Percentiles rank a stretch among this genome's conserved stretches.
phyloP scores from a whole-genome alignment of 2,329 filamentous ascomycete species.

The Coniella vitis region DNA sequence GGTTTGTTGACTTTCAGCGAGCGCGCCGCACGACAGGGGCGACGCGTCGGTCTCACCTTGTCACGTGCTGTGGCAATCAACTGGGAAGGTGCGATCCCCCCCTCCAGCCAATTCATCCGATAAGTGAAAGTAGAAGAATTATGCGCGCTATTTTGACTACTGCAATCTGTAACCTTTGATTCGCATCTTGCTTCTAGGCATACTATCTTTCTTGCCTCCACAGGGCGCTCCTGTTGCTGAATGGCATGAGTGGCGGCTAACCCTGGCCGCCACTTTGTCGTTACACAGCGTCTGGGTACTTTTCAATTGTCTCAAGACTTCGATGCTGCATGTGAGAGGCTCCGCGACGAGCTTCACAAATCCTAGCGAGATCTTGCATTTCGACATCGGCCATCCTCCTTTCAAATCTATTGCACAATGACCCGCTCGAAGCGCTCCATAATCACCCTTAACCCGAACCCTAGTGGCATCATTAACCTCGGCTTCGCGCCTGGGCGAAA shows the following conservation, averaged over 20 bases:
- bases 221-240: too few relatives aligned
- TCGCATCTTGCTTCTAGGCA: too few relatives aligned
- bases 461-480: background rate
- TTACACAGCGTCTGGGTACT: background rate
- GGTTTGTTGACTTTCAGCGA: constrained; percentile 13
- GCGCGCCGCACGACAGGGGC: constrained; percentile 9
- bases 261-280: too few relatives aligned
- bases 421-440: background rate
- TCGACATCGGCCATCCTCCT: too few relatives aligned
- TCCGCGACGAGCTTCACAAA: too few relatives aligned
- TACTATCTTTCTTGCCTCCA: too few relatives aligned
- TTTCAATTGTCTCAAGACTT: background rate
- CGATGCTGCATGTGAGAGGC: too few relatives aligned
- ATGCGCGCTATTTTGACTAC: background rate
- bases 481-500: background rate
- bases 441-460: constrained; percentile 2
- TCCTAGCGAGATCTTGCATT: too few relatives aligned
- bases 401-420: background rate
- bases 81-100: background rate
- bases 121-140: background rate
- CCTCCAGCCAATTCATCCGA: background rate
- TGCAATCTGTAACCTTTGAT: background rate
- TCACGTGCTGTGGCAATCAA: constrained; percentile 5
- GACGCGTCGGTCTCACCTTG: constrained; percentile 17
- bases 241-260: too few relatives aligned